A percentile compares a stretch with the other conserved stretches of the same genome.
These are phyloP conservation scores for Myrica gale DNA, from an alignment of 306 rosid genomes.

Conservation along the genomic window DNA sequence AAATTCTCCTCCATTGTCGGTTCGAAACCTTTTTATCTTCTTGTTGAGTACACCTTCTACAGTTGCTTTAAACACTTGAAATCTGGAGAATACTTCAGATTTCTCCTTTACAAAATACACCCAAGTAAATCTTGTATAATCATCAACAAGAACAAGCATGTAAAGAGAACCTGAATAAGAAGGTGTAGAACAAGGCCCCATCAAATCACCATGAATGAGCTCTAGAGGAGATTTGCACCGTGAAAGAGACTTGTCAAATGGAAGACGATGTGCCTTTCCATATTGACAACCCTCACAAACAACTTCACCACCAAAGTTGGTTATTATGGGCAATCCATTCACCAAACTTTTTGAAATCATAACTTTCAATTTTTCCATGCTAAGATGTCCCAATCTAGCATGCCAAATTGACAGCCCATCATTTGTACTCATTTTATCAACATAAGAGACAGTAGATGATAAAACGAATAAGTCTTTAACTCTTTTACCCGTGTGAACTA, in stretches of 20 bases:
- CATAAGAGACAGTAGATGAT: not conserved
- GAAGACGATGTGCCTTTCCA: not conserved
- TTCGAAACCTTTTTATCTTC: not conserved
- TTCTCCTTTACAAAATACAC: not conserved
- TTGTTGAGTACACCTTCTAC: not conserved
- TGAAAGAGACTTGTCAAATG: not conserved
- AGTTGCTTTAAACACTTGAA: not conserved
- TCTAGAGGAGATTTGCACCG: not conserved
- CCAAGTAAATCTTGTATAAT: too few relatives aligned
- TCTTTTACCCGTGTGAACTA: not conserved
- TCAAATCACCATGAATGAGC: not conserved
- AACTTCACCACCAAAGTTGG: not conserved
- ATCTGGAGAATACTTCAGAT: too few relatives aligned
- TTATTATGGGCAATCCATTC: not conserved
- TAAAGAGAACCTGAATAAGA: not conserved
- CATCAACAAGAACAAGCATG: not conserved
- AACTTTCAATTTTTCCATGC: not conserved
- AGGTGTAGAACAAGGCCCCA: not conserved
- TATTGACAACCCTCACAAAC: not conserved
- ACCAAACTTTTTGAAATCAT: not conserved
- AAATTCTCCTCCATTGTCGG: not conserved
- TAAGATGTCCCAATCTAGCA: not conserved
- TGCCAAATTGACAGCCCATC: not conserved
- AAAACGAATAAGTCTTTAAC: not conserved
- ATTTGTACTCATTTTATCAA: not conserved